These are phyloP conservation scores for Aspergillus pseudoviridinutans DNA, from an alignment of 2,329 filamentous ascomycete genomes.

Conservation along the genomic window DNA sequence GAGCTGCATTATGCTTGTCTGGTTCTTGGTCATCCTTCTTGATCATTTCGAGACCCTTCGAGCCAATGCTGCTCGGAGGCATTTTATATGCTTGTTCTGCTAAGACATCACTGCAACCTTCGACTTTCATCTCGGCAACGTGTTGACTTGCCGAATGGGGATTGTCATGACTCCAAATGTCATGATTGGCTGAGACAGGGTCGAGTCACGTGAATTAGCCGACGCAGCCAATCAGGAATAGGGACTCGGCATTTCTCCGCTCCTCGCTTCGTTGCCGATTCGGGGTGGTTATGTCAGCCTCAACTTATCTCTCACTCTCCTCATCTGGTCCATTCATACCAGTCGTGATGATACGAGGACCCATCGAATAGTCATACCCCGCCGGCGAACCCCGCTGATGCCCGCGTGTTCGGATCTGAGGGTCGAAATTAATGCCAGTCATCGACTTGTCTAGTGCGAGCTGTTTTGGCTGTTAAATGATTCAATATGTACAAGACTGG, in stretches of 20 bases:
- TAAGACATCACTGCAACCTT: background rate
- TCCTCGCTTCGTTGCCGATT: background rate
- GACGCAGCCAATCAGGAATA: conserved; percentile 22
- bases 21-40: too few species aligned
- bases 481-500: conserved; percentile 17
- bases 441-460: background rate
- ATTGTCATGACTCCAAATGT: background rate
- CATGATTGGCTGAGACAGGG: conserved; percentile 1
- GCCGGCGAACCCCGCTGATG: too few species aligned
- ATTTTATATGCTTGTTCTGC: too few species aligned
- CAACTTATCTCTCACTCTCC: too few species aligned
- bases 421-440: background rate
- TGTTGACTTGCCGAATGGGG: conserved; percentile 2
- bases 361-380: too few species aligned
- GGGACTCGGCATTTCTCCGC: conserved; percentile 9
- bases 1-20: conserved; percentile 18
- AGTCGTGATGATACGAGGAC: too few species aligned
- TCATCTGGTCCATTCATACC: too few species aligned
- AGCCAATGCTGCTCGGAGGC: too few species aligned
- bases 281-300: too few species aligned
- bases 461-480: background rate
- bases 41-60: too few species aligned
- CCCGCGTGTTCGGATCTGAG: background rate
- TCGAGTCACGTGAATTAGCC: conserved; percentile 13
- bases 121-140: background rate